Percentiles rank a stretch among this genome's conserved stretches.
Evolutionary conservation across 257 asterid species (phyloP).

Genomic region (Forsythia viridissima): DNA sequence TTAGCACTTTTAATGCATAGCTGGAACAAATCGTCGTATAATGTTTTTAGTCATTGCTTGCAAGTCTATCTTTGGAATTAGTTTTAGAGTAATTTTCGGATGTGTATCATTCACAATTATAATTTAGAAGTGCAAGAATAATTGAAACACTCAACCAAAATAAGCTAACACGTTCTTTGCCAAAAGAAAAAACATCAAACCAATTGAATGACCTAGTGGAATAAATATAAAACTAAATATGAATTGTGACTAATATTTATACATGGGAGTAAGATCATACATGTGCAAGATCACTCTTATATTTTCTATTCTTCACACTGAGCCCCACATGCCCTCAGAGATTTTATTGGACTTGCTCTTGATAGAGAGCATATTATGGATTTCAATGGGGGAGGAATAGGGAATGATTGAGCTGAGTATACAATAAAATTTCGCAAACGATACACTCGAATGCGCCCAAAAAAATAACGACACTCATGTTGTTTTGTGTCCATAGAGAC

Average conservation of each 20-base stretch:
- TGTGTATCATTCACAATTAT: constrained; percentile 56
- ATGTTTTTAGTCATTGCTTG: constrained; percentile 84
- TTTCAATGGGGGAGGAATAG: constrained; percentile 60
- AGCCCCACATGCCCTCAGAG: constrained; percentile 83
- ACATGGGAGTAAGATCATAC: constrained; percentile 37
- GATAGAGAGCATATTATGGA: constrained; percentile 54
- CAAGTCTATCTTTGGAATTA: constrained; percentile 86
- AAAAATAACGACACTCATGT: too few relatives aligned
- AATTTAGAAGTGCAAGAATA: constrained; percentile 47
- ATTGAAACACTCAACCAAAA: constrained; percentile 21
- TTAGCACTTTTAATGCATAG: background rate
- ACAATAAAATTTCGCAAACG: constrained; percentile 21
- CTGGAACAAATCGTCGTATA: constrained; percentile 44
- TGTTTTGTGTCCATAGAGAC: too few relatives aligned
- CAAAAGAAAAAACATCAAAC: background rate
- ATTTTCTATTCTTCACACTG: constrained; percentile 89
- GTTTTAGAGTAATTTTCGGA: constrained; percentile 75
- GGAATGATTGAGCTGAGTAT: constrained; percentile 57
- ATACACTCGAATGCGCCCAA: too few relatives aligned
- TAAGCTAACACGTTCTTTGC: background rate
- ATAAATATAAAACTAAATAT: background rate
- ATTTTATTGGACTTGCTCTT: constrained; percentile 66
- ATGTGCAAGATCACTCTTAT: constrained; percentile 92
- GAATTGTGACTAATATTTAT: background rate
- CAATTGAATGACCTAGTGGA: background rate